Base-by-base conservation (phyloP, 306 rosid species). In the Trifolium subterraneum region DNA sequence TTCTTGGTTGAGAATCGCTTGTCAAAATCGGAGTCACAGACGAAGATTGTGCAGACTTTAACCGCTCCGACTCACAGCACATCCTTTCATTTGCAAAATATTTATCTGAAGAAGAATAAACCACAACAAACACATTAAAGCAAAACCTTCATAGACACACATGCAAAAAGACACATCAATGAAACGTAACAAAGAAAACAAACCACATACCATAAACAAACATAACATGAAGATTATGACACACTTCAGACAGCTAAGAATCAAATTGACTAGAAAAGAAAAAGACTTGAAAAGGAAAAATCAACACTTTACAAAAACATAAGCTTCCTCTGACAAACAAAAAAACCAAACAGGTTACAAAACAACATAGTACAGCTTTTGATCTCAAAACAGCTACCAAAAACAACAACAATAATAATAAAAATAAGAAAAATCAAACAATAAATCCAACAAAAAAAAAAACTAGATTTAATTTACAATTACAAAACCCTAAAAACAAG, bases 11-110 rank as follows among this genome's bases (percentile, higher is more conserved):
- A 75, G 19, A 79, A 22, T 76, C 19, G 71, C 23, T 15, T 44
- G 79, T 54, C n/a, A n/a, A n/a, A n/a, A n/a, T n/a, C n/a, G n/a
- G n/a, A n/a, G n/a, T n/a, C 66, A 74, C 65, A 70, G 65, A 38
- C 3, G 80, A 74, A 75, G 78, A 61, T 12, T 54, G 73, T 16
- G 10, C 23, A 56, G 81, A 69, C 67, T 79, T 78, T 65, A 86
- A 70, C 66, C 5, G 16, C 86, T 86, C 86, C 38, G 78, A 86
- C 69, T 86, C 88, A 81, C 80, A 82, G 85, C 87, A 83, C 86
- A 87, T 91, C 64, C 86, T 84, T 82, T 79, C 87, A 79, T 82
- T 78, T 75, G 81, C 79, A 54, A 33, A 64, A 60, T 71, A 45
- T 38, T 82, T 68, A 81, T 50, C 89, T 80, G 86, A 20, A 66